phyloP scores from a whole-genome alignment of 345 rosid species.

The Aegle marmelos region DNA sequence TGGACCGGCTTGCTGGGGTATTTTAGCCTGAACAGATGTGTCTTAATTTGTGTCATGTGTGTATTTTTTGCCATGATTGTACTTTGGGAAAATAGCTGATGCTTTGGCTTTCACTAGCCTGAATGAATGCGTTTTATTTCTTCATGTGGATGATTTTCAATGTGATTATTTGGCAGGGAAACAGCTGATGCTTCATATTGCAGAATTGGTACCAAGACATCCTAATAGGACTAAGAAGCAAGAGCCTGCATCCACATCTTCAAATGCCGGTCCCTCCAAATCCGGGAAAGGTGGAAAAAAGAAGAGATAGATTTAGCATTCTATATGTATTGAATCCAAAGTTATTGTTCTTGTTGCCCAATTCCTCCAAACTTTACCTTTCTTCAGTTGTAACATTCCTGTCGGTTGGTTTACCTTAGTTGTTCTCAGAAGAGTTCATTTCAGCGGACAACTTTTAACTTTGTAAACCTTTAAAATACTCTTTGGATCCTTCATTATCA shows the following conservation, averaged over 20 bases:
- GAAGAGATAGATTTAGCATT: constrained; percentile 51
- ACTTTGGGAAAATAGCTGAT: background rate
- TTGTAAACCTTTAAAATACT: background rate
- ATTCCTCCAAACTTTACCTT: background rate
- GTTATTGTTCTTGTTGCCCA: background rate
- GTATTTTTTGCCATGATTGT: too few relatives aligned
- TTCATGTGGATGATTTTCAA: background rate
- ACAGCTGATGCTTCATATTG: constrained; percentile 79
- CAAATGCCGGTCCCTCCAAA: constrained; percentile 53
- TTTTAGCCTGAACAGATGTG: background rate
- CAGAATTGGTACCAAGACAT: constrained; percentile 87
- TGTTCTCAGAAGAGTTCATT: background rate
- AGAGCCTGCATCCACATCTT: constrained; percentile 60
- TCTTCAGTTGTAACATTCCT: background rate
- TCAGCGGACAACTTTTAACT: background rate
- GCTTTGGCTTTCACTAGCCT: background rate
- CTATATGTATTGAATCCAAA: background rate
- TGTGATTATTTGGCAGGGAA: constrained; percentile 53
- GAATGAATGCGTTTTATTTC: background rate
- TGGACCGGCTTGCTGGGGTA: background rate
- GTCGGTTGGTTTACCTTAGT: too few relatives aligned
- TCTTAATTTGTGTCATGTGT: background rate
- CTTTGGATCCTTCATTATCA: background rate
- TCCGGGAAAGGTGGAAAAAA: constrained; percentile 81
- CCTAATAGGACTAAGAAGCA: constrained; percentile 83